Conservation (phyloP, 345 rosid species). For the Leavenworthia alabamica region DNA sequence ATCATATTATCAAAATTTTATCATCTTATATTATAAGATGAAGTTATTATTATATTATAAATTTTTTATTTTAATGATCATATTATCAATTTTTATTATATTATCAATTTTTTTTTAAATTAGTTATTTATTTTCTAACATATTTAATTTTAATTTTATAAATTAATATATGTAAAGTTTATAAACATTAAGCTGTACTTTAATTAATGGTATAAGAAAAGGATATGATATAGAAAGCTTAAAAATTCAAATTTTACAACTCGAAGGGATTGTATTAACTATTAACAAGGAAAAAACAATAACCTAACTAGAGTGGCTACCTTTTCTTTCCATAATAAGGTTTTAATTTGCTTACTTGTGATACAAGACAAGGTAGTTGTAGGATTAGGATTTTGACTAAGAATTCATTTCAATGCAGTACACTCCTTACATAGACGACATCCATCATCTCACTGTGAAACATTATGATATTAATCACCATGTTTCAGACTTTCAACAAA, state of each 20-base stretch:
- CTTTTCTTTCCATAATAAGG: background rate
- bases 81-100: too few relatives aligned
- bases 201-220: too few relatives aligned
- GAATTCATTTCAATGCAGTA: background rate
- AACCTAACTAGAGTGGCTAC: too few relatives aligned
- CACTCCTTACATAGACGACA: background rate
- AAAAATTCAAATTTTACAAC: background rate
- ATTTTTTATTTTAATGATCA: too few relatives aligned
- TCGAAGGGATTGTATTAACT: too few relatives aligned
- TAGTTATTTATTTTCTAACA: background rate
- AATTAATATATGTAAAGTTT: background rate
- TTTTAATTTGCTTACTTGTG: background rate
- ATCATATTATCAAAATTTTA: too few relatives aligned
- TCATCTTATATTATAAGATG: too few relatives aligned
- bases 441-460: background rate
- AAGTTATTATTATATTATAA: too few relatives aligned
- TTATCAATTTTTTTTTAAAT: too few relatives aligned
- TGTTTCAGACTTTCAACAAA: background rate
- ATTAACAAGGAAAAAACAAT: background rate
- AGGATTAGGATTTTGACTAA: background rate
- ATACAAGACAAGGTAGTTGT: background rate
- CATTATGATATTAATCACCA: conserved; percentile 9
- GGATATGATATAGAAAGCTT: background rate
- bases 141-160: too few relatives aligned
- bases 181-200: too few relatives aligned